A percentile compares a stretch with the other conserved stretches of the same genome.
phyloP scores from a whole-genome alignment of 768 basidiomycete species.

The Amanita thiersii region DNA sequence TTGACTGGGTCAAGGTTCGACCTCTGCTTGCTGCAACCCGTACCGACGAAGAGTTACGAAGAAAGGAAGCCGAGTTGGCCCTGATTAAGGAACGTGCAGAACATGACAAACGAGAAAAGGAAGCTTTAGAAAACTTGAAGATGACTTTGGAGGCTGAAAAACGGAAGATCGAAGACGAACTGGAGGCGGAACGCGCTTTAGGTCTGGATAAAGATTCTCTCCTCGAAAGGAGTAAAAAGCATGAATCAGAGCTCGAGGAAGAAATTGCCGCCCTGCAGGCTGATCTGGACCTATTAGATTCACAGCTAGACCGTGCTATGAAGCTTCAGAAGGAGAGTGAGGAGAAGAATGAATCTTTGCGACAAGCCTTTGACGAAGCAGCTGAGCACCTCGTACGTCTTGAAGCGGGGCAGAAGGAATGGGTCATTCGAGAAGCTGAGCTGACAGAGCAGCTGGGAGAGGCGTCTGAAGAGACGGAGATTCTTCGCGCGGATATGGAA shows the following conservation, averaged over 20 bases:
- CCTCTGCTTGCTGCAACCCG: constrained; percentile 89
- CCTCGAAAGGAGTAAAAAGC: constrained; percentile 75
- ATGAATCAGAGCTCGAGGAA: constrained; percentile 81
- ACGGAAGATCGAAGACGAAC: constrained; percentile 67
- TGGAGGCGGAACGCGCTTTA: constrained; percentile 76
- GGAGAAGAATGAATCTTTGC: constrained; percentile 65
- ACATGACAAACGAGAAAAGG: constrained; percentile 75
- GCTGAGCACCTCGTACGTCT: constrained; percentile 79
- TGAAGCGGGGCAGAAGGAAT: constrained; percentile 68
- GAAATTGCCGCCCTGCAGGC: constrained; percentile 72
- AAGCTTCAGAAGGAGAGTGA: constrained; percentile 72
- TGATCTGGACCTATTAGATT: constrained; percentile 80
- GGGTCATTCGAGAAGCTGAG: constrained; percentile 56
- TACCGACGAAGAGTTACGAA: constrained; percentile 84
- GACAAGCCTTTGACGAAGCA: constrained; percentile 73
- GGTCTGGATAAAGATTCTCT: constrained; percentile 77
- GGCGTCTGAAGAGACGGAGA: constrained; percentile 52
- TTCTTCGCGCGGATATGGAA: constrained; percentile 48
- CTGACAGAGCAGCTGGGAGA: constrained; percentile 48
- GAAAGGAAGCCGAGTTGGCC: constrained; percentile 78
- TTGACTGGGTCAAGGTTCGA: constrained; percentile 52
- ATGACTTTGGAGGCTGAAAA: constrained; percentile 83
- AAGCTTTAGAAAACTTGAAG: constrained; percentile 70
- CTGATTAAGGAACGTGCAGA: constrained; percentile 81
- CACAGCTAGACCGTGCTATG: constrained; percentile 76